Percentiles rank a stretch among this genome's conserved stretches.
Evolutionary conservation across 2,329 filamentous ascomycete genomes (phyloP).

Genomic region (Neofusicoccum kwambonambiense): DNA sequence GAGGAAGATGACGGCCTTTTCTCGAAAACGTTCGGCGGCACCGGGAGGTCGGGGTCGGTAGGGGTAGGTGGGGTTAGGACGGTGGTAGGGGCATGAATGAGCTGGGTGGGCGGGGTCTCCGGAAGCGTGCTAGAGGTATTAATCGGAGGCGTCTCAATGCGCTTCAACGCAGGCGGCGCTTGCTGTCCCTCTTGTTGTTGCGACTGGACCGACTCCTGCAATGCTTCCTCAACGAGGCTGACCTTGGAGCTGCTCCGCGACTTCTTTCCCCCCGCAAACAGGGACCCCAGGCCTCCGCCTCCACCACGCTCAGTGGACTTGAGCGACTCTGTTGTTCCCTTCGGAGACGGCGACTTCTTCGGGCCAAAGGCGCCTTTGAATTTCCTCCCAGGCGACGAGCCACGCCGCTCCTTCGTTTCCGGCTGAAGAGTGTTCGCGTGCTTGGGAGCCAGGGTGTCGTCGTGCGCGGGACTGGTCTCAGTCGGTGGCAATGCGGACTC

Average conservation of each 20-base stretch:
- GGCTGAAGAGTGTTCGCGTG: slow-evolving; percentile 34
- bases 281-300: slow-evolving; percentile 41
- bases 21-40: slow-evolving; percentile 18
- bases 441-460: slow-evolving; percentile 29
- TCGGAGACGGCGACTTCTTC: slow-evolving; percentile 31
- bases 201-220: slow-evolving; percentile 17
- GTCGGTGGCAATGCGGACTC: slow-evolving; percentile 26
- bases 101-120: slow-evolving; percentile 42
- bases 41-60: slow-evolving; percentile 39
- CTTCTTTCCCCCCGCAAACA: slow-evolving; percentile 41
- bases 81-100: slow-evolving; percentile 49
- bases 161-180: slow-evolving; percentile 16
- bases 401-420: slow-evolving; percentile 48
- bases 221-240: slow-evolving; percentile 16
- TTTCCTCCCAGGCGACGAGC: slow-evolving; percentile 68
- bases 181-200: background rate
- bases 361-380: slow-evolving; percentile 68
- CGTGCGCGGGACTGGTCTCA: slow-evolving; percentile 29
- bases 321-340: slow-evolving; percentile 33
- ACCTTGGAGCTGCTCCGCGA: slow-evolving; percentile 20
- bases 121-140: slow-evolving; percentile 40
- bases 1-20: slow-evolving; percentile 13
- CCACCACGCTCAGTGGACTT: slow-evolving; percentile 45
- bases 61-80: slow-evolving; percentile 65
- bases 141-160: slow-evolving; percentile 24